These are phyloP conservation scores for Nemania abortiva DNA, from an alignment of 2,329 filamentous ascomycete species.

Conservation along the genomic window DNA sequence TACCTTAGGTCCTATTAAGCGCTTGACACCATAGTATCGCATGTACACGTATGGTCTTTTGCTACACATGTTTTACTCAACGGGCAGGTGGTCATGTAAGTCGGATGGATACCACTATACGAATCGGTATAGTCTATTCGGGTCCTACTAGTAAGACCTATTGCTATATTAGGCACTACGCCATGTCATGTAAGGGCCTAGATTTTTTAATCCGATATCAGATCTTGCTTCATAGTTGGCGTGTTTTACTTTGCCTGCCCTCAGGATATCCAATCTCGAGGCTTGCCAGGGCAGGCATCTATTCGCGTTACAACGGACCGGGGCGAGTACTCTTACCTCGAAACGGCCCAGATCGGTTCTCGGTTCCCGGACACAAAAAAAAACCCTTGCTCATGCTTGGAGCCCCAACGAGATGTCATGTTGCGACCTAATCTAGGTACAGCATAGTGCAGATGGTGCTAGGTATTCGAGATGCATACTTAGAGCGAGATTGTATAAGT, in stretches of 20 bases:
- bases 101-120: conserved; percentile 11
- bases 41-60: neutral
- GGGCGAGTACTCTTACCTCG: neutral
- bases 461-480: conserved; percentile 22
- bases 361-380: neutral
- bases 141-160: conserved; percentile 8
- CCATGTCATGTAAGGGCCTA: conserved; percentile 3
- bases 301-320: neutral
- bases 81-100: conserved; percentile 22
- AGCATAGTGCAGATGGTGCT: conserved; percentile 20
- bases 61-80: conserved; percentile 20
- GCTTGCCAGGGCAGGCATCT: neutral
- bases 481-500: conserved; percentile 16
- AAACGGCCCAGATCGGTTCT: conserved; percentile 19
- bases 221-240: neutral
- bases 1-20: conserved; percentile 12
- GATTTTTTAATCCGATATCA: conserved; percentile 3
- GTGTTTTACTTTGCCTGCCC: neutral
- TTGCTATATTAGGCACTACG: conserved; percentile 17
- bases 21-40: conserved; percentile 5
- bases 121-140: conserved; percentile 10
- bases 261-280: neutral
- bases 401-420: conserved; percentile 20
- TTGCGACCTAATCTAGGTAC: conserved; percentile 29
- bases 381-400: conserved; percentile 15